Base-by-base conservation (phyloP, 2,329 filamentous ascomycete species). In the Penicillium thymicola region DNA sequence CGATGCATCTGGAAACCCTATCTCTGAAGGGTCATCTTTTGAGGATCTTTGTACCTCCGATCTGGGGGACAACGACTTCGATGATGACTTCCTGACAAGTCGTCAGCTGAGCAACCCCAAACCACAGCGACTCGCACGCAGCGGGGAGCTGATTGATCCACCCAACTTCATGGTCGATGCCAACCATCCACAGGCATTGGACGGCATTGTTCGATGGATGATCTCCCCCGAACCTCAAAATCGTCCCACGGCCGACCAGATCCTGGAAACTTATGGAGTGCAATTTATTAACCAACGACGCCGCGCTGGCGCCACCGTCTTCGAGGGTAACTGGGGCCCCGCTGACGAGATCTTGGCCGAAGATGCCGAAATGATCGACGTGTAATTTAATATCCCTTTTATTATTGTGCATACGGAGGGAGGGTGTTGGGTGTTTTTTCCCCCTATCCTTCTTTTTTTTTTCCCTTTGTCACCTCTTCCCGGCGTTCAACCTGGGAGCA, bases 301-400 rank as follows among this genome's bases (percentile, higher is more conserved):
- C 54, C 86, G 89, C 54, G 90, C 92, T 11, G 90, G 92, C 43
- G 94, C 94, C n/a, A 97, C 92, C 0, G 87, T 99, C 51, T 99
- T 89, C 66, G 94, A 99, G 76, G 94, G 94, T 60, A 94, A 90
- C 71, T 99, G 92, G 89, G 94, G 94, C 4, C 93, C 93, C 32
- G 82, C 82, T 25, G 87, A 87, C 61, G 82, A 86, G 60, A 78
- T 86, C 21, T 76, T 86, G 53, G 77, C 76, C 25, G 79, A 80
- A 64, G 79, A 82, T 70, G 79, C 82, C 44, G 85, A 87, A 71
- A 87, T 87, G 82, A 83, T 85, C 73, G 85, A 88, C 70, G 79
- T 81, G 63, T 81, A 70, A 77, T 62, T 60, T 65, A 63, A 62
- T 41, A 54, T 50, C 40, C 48, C 54, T 59, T 57, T 64, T 59